A percentile compares a stretch with the other conserved stretches of the same genome.
Conservation (phyloP, 2,329 filamentous ascomycete genomes). For the Fusarium coicis region DNA sequence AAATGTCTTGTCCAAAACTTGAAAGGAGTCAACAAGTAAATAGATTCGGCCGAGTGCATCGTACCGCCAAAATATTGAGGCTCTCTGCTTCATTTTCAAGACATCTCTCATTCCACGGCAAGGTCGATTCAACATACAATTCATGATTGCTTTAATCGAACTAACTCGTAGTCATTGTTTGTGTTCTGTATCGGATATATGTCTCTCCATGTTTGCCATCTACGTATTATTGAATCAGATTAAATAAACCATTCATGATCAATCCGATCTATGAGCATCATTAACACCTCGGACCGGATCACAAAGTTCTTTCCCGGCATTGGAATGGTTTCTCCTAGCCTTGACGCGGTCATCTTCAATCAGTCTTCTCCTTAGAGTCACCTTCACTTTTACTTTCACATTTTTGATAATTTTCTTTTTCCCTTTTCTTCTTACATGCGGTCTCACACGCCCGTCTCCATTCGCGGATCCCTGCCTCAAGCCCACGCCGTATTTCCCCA, state of each 20-base stretch:
- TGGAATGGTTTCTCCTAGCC: neutral
- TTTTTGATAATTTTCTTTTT: neutral
- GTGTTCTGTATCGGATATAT: slow-evolving; percentile 14
- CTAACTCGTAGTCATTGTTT: slow-evolving; percentile 8
- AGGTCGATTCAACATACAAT: slow-evolving; percentile 8
- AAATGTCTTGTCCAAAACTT: neutral
- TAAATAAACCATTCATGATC: neutral
- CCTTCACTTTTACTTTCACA: slow-evolving; percentile 1
- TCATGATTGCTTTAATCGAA: slow-evolving; percentile 13
- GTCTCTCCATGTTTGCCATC: slow-evolving; percentile 12
- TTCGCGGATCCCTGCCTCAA: slow-evolving; percentile 43
- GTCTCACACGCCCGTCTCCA: slow-evolving; percentile 38
- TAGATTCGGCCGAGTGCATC: slow-evolving; percentile 12
- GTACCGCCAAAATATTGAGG: slow-evolving; percentile 13
- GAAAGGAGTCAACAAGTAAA: slow-evolving; percentile 12
- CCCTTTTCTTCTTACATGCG: slow-evolving; percentile 8
- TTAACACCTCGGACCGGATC: neutral
- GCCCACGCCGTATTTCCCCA: slow-evolving; percentile 40
- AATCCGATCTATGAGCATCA: slow-evolving; percentile 6
- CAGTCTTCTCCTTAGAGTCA: slow-evolving; percentile 4
- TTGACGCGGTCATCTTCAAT: slow-evolving; percentile 23
- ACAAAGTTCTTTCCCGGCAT: slow-evolving; percentile 11
- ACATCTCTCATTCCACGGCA: slow-evolving; percentile 9
- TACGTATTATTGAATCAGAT: slow-evolving; percentile 1
- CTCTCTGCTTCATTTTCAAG: slow-evolving; percentile 6